Percentiles rank a stretch among this genome's conserved stretches.
Conservation (phyloP, 768 basidiomycete species). For the Pulveroboletus ravenelii region DNA sequence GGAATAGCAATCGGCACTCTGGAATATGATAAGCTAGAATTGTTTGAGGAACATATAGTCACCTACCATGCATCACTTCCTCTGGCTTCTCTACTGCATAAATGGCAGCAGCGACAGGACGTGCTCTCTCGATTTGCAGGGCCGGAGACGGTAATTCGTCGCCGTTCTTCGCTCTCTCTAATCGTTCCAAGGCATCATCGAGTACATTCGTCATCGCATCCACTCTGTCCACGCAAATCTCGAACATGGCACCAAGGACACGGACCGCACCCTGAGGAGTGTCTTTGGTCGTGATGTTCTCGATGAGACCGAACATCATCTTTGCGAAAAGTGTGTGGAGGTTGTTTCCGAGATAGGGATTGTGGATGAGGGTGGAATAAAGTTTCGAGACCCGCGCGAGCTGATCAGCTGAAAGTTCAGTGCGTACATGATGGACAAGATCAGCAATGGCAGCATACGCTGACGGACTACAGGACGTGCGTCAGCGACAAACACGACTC, state of each 20-base stretch:
- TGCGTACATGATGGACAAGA: conserved; percentile 85
- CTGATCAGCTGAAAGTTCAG: conserved; percentile 73
- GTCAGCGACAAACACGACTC: neutral
- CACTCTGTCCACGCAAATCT: conserved; percentile 80
- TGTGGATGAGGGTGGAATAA: conserved; percentile 86
- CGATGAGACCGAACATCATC: conserved; percentile 85
- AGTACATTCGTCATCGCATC: conserved; percentile 70
- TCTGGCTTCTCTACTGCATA: conserved; percentile 81
- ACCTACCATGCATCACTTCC: conserved; percentile 72
- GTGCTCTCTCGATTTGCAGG: conserved; percentile 74
- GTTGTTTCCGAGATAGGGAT: conserved; percentile 71
- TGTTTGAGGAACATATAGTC: neutral
- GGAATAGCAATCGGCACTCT: conserved; percentile 86
- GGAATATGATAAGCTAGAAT: conserved; percentile 2
- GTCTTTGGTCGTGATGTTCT: conserved; percentile 75
- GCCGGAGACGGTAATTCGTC: conserved; percentile 45
- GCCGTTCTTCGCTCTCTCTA: conserved; percentile 42
- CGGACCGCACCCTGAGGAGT: conserved; percentile 61
- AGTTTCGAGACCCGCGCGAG: conserved; percentile 74
- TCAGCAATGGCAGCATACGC: conserved; percentile 90
- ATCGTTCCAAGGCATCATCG: conserved; percentile 41
- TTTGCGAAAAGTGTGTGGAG: conserved; percentile 91
- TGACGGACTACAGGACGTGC: conserved; percentile 48
- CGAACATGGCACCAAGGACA: conserved; percentile 71
- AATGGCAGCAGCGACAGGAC: conserved; percentile 74